Conservation (phyloP, 768 basidiomycete genomes). For the Mycena leptocephala region DNA sequence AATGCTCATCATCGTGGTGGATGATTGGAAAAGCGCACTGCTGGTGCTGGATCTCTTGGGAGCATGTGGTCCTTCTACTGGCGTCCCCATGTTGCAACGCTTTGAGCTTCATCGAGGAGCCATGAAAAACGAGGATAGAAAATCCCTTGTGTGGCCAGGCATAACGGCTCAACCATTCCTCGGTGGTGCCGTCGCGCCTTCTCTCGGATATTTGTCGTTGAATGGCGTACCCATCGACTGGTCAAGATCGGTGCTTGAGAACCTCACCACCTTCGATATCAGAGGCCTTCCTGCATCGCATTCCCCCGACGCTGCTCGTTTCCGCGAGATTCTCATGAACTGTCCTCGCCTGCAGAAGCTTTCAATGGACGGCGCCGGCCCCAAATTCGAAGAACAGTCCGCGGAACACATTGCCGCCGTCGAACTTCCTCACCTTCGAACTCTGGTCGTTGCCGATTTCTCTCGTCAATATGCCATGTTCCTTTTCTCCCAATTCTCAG, state of each 20-base stretch:
- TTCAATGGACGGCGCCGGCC: constrained; percentile 76
- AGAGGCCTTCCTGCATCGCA: constrained; percentile 71
- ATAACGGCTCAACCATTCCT: constrained; percentile 60
- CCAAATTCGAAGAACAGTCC: constrained; percentile 51
- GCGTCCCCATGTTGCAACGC: constrained; percentile 66
- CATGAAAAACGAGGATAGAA: constrained; percentile 33
- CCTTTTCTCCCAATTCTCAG: constrained; percentile 65
- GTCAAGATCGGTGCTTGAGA: constrained; percentile 60
- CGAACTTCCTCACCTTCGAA: constrained; percentile 64
- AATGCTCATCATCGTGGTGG: constrained; percentile 71
- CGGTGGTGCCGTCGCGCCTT: constrained; percentile 62
- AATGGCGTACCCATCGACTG: constrained; percentile 78
- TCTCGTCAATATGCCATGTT: constrained; percentile 63
- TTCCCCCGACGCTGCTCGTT: constrained; percentile 65
- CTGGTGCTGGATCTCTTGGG: constrained; percentile 67
- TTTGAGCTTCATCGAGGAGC: constrained; percentile 78
- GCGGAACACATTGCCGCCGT: constrained; percentile 53
- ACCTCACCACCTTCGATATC: constrained; percentile 77
- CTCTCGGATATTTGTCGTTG: constrained; percentile 67
- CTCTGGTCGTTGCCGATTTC: constrained; percentile 72
- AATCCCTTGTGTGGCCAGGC: constrained; percentile 42
- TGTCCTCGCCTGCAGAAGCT: constrained; percentile 71
- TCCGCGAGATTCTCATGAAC: constrained; percentile 66
- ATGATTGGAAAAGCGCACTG: constrained; percentile 70
- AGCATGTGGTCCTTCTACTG: constrained; percentile 49